Evolutionary conservation across 768 basidiomycete genomes (phyloP).

Genomic region (Rhizopogon vulgaris): DNA sequence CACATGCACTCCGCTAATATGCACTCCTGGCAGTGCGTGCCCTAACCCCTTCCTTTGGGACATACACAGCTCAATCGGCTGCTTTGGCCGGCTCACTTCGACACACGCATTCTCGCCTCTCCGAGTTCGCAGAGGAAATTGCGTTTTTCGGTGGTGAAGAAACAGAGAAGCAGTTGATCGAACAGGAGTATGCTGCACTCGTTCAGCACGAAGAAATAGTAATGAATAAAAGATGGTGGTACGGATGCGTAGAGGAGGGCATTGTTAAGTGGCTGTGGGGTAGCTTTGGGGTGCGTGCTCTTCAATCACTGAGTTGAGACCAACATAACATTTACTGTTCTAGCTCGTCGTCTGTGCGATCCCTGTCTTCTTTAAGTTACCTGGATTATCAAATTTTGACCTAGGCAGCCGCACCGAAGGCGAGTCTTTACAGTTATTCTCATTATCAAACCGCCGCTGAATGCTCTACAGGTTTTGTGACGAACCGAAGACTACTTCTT

Average conservation of each 20-base stretch:
- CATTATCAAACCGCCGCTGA: neutral
- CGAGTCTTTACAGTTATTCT: slow-evolving; percentile 18
- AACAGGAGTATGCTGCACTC: slow-evolving; percentile 80
- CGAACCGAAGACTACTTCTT: slow-evolving; percentile 84
- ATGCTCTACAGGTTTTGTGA: slow-evolving; percentile 72
- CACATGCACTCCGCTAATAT: neutral
- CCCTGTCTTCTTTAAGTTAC: slow-evolving; percentile 85
- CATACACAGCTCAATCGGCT: slow-evolving; percentile 83
- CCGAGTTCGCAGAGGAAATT: slow-evolving; percentile 85
- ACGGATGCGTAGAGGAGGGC: slow-evolving; percentile 89
- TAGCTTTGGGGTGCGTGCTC: slow-evolving; percentile 72
- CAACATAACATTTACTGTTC: slow-evolving; percentile 7
- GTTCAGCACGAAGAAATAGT: slow-evolving; percentile 83
- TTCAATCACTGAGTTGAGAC: neutral
- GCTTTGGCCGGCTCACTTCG: slow-evolving; percentile 85
- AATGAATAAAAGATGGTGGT: slow-evolving; percentile 78
- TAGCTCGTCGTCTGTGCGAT: slow-evolving; percentile 86
- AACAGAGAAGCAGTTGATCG: slow-evolving; percentile 86
- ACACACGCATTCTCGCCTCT: slow-evolving; percentile 86
- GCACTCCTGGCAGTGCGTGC: slow-evolving; percentile 57
- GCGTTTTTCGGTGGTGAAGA: slow-evolving; percentile 86
- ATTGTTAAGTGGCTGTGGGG: slow-evolving; percentile 98
- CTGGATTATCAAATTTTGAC: slow-evolving; percentile 61
- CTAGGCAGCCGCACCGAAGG: slow-evolving; percentile 89
- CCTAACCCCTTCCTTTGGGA: slow-evolving; percentile 87